Evolutionary conservation across 305 asterid genomes (phyloP), one percentile per base, ranked within the genome.

Genomic region (Plantago lanceolata): DNA sequence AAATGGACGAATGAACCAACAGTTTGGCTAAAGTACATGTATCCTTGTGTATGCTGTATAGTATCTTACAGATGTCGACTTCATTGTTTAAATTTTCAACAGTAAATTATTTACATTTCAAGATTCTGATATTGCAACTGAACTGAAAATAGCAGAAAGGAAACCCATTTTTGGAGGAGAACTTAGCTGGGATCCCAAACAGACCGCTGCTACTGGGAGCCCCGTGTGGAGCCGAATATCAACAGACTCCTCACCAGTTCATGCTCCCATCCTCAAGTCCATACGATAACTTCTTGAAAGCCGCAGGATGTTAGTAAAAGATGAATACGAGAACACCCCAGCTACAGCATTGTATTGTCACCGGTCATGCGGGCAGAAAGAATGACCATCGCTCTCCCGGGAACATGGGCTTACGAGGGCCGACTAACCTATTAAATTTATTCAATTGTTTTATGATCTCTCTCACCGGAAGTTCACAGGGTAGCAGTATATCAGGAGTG

Each of bases 241-340:
- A 85, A 47, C 72, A 78, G 33, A 73, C 69, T 51, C 95, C 85
- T 48, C 84, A 69, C 58, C 62, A 92, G 28, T 88, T 87, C 65
- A 70, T 66, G 68, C 78, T 94, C 26, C 99, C 99, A 1, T 83
- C 95, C 40, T 76, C 93, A 48, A 90, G 95, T 70, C 99, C 97
- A 7, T 94, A 76, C 24, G 96, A 94, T 68, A 82, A 86, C 79
- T 94, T 94, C 73, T 73, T 94, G 84, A 88, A 86, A 82, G 99
- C 97, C 19, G 96, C 99, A 5, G 88, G 96, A 75, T 81, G 86
- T 35, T 81, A 67, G 74, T 64, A 56, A 14, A 40, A 29, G 26
- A 19, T 24, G 28, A 24, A 24, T 24, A 29, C 45, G 18, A 6
- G 18, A 29, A 19, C 60, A 6, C 44, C 60, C 45, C 16, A 28